Evolutionary conservation across 768 basidiomycete species (phyloP).

Genomic region (Tylopilus cervinicoccineus): DNA sequence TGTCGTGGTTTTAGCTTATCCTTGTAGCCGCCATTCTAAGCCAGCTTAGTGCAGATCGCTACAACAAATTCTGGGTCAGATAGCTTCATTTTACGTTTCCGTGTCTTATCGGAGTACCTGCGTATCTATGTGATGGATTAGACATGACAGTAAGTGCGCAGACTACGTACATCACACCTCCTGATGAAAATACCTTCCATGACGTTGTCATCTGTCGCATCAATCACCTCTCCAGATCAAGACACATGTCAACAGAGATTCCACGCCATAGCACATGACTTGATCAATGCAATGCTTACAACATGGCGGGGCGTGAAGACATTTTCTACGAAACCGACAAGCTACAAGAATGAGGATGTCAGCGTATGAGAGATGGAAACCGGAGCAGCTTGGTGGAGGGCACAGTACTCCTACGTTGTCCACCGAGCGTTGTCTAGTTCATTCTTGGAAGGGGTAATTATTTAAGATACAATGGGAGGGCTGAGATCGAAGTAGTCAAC

Average conservation of each 20-base stretch:
- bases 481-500: conserved; percentile 32
- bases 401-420: conserved; percentile 62
- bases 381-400: not conserved
- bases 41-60: conserved; percentile 13
- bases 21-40: conserved; percentile 26
- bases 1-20: conserved; percentile 19
- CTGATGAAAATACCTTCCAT: conserved; percentile 55
- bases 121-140: conserved; percentile 53
- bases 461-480: conserved; percentile 78
- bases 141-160: not conserved
- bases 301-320: conserved; percentile 63
- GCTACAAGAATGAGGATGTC: conserved; percentile 23
- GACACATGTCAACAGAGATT: not conserved
- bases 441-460: conserved; percentile 56
- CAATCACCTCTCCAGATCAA: conserved; percentile 69
- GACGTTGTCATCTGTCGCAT: conserved; percentile 41
- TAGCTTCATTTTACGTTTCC: conserved; percentile 44
- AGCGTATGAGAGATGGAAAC: conserved; percentile 15
- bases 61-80: conserved; percentile 37
- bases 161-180: conserved; percentile 73
- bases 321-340: conserved; percentile 56
- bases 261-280: too few relatives aligned
- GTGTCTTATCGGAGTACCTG: conserved; percentile 69
- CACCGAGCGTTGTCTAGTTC: conserved; percentile 61
- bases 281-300: conserved; percentile 36